phyloP scores from a whole-genome alignment of 2,329 filamentous ascomycete genomes.

The Diaporthe vaccinii region DNA sequence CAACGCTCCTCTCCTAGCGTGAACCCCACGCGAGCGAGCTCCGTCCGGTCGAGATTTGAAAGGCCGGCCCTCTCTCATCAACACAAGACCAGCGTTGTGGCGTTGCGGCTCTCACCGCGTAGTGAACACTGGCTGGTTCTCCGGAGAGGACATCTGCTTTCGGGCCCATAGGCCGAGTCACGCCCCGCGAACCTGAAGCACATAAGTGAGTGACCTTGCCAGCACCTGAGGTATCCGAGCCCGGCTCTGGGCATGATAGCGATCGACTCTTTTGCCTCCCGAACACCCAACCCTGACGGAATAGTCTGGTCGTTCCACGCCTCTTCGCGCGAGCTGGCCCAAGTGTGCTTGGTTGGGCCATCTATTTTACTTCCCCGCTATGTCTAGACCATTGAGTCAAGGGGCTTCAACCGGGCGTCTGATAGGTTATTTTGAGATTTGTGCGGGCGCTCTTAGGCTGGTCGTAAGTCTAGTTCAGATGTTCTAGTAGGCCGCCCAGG shows the following conservation, averaged over 20 bases:
- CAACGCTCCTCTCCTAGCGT: slow-evolving; percentile 3
- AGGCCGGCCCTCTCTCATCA: not conserved
- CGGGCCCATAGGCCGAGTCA: slow-evolving; percentile 13
- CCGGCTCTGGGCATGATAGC: not conserved
- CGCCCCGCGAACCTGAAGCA: slow-evolving; percentile 22
- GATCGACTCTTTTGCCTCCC: not conserved
- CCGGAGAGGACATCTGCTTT: slow-evolving; percentile 9
- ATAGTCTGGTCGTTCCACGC: not conserved
- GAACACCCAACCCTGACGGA: not conserved
- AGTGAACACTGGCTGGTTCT: not conserved
- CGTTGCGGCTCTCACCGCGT: not conserved
- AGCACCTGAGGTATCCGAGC: not conserved
- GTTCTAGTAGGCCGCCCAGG: slow-evolving; percentile 11
- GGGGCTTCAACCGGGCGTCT: not conserved
- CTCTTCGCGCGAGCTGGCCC: not conserved
- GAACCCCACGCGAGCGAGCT: slow-evolving; percentile 23
- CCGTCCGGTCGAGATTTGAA: not conserved
- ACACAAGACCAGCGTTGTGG: not conserved
- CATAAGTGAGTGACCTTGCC: not conserved
- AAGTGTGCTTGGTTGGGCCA: not conserved
- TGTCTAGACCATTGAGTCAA: slow-evolving; percentile 27
- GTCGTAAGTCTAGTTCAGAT: not conserved
- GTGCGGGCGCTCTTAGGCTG: not conserved
- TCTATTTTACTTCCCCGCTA: slow-evolving; percentile 26
- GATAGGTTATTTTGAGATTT: slow-evolving; percentile 8